Evolutionary conservation across 257 asterid genomes (phyloP).

Genomic region (Nicotiana otophora): DNA sequence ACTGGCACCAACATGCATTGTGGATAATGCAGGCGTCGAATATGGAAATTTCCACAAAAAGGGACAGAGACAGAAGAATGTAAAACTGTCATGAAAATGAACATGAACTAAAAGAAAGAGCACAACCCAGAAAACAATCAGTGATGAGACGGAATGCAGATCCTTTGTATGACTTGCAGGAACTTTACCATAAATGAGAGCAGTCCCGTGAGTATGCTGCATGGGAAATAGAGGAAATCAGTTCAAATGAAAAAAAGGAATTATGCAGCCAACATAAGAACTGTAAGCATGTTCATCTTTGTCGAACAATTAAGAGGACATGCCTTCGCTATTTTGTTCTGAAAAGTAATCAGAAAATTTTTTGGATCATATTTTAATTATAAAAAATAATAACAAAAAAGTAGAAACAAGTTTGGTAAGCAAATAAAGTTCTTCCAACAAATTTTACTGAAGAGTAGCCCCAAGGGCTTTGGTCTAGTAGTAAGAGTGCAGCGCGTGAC

Average conservation of each 20-base stretch:
- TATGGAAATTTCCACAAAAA: not conserved
- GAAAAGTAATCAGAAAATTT: not conserved
- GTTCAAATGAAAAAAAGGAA: constrained; percentile 10
- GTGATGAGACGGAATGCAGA: not conserved
- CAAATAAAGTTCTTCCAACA: not conserved
- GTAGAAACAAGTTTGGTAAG: not conserved
- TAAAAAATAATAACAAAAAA: not conserved
- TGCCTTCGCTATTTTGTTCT: not conserved
- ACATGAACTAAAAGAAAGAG: not conserved
- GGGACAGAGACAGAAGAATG: not conserved
- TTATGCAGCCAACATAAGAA: not conserved
- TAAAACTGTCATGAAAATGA: not conserved
- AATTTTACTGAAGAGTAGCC: not conserved
- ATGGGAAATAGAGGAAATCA: constrained; percentile 26
- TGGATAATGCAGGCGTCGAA: not conserved
- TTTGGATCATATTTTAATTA: not conserved
- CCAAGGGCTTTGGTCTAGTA: no score
- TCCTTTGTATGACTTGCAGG: not conserved
- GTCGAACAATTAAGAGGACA: not conserved
- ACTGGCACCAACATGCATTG: not conserved
- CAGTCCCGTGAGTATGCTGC: constrained; percentile 96
- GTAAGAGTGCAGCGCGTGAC: no score
- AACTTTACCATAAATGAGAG: constrained; percentile 97
- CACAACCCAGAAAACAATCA: not conserved
- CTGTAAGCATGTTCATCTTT: not conserved